A percentile compares a stretch with the other conserved stretches of the same genome.
phyloP scores from a whole-genome alignment of 2,329 filamentous ascomycete species.

The Anisogramma anomala region DNA sequence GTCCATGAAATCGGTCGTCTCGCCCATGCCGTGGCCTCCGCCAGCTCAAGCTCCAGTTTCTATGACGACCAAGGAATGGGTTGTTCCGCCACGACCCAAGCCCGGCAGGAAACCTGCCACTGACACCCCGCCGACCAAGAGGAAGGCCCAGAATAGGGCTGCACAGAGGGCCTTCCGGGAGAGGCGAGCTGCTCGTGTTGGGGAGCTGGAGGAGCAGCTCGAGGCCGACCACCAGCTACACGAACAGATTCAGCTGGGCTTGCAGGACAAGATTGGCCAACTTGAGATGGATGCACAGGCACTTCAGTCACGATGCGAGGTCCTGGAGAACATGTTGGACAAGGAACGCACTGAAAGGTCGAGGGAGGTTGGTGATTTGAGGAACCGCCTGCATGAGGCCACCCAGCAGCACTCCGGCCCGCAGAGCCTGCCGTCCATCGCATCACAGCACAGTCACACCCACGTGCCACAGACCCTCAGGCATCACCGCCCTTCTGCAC shows the following conservation, averaged over 20 bases:
- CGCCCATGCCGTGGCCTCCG: slow-evolving; percentile 30
- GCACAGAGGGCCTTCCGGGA: slow-evolving; percentile 87
- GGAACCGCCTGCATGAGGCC: slow-evolving; percentile 10
- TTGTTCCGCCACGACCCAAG: slow-evolving; percentile 73
- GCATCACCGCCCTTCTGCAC: slow-evolving; percentile 13
- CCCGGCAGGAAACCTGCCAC: slow-evolving; percentile 89
- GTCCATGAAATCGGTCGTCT: slow-evolving; percentile 37
- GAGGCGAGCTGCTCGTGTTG: slow-evolving; percentile 71
- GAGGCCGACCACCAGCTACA: slow-evolving; percentile 48
- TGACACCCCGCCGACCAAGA: slow-evolving; percentile 83
- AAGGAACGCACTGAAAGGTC: slow-evolving; percentile 40
- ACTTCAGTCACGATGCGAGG: slow-evolving; percentile 48
- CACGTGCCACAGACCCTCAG: slow-evolving; percentile 12
- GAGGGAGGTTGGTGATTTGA: slow-evolving; percentile 12
- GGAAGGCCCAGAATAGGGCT: slow-evolving; percentile 87
- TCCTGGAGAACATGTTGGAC: slow-evolving; percentile 52
- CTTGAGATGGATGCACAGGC: slow-evolving; percentile 58
- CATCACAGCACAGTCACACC: slow-evolving; percentile 6
- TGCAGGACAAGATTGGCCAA: slow-evolving; percentile 43
- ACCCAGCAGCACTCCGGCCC: slow-evolving; percentile 10
- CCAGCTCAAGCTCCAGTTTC: slow-evolving; percentile 34
- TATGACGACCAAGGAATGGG: slow-evolving; percentile 75
- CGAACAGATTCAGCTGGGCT: slow-evolving; percentile 44
- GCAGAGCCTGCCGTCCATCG: slow-evolving; percentile 14
- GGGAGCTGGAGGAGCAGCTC: slow-evolving; percentile 58